phyloP scores from a whole-genome alignment of 2,329 filamentous ascomycete species.

The Alternaria consortialis region DNA sequence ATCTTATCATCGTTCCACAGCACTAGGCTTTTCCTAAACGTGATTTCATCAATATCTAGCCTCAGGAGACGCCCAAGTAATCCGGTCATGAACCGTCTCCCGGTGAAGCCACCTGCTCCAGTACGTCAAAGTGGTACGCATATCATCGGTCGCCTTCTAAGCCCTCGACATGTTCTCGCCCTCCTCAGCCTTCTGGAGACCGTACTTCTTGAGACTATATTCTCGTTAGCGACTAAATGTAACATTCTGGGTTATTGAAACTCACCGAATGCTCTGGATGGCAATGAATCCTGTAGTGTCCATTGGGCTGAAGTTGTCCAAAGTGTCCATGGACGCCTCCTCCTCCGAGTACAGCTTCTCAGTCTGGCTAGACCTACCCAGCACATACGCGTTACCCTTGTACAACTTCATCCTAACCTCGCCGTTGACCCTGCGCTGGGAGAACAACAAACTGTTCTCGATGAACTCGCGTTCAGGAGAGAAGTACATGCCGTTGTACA shows the following conservation, averaged over 20 bases:
- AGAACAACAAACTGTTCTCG: conserved; percentile 64
- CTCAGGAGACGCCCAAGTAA: background rate
- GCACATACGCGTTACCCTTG: conserved; percentile 71
- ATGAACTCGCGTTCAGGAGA: conserved; percentile 76
- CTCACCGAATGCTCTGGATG: conserved; percentile 68
- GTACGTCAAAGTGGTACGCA: background rate
- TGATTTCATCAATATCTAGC: background rate
- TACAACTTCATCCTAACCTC: conserved; percentile 69
- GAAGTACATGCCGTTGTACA: conserved; percentile 73
- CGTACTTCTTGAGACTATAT: conserved; percentile 53
- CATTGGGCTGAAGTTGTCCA: conserved; percentile 71
- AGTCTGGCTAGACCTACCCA: conserved; percentile 68
- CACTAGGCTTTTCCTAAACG: background rate
- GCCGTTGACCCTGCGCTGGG: conserved; percentile 53
- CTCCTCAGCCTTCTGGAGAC: conserved; percentile 50
- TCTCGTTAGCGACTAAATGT: background rate
- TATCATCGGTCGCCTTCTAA: conserved; percentile 15
- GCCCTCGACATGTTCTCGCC: conserved; percentile 41
- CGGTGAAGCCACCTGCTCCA: background rate
- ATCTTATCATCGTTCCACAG: background rate
- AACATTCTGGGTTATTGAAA: background rate
- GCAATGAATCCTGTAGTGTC: conserved; percentile 75
- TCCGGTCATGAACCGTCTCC: background rate
- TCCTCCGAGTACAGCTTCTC: conserved; percentile 75
- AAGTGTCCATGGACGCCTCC: conserved; percentile 75